Evolutionary conservation across 2,329 filamentous ascomycete genomes (phyloP).

Genomic region (Aspergillus sp.): DNA sequence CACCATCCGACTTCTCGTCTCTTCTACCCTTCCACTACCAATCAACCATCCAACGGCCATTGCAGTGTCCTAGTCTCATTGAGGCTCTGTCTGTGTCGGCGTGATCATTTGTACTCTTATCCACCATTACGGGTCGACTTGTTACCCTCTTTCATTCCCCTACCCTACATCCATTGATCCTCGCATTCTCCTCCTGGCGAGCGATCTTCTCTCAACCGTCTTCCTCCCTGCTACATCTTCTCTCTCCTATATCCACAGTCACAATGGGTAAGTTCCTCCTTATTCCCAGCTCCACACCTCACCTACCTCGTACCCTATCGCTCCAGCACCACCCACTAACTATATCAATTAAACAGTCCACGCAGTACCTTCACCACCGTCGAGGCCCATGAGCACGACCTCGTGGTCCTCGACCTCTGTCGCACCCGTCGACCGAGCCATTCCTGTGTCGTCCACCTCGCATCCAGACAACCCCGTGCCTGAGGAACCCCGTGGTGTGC

Average conservation of each 20-base stretch:
- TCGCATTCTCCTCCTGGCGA: neutral
- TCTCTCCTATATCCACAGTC: neutral
- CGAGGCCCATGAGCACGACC: constrained; percentile 22
- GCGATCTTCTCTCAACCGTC: neutral
- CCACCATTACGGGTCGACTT: constrained; percentile 2
- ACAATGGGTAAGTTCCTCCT: constrained; percentile 8
- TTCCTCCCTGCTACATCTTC: neutral
- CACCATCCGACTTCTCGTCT: constrained; percentile 1
- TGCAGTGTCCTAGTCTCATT: neutral
- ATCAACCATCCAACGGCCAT: neutral
- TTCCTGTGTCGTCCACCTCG: constrained; percentile 41
- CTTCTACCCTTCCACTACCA: constrained; percentile 2
- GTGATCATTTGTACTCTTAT: too few species aligned
- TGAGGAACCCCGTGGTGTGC: constrained; percentile 42
- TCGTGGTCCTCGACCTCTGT: constrained; percentile 20
- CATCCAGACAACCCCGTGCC: constrained; percentile 49
- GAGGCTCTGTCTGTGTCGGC: neutral
- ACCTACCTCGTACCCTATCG: neutral
- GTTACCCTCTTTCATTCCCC: neutral
- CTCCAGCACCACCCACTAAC: neutral
- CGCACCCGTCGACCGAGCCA: constrained; percentile 25
- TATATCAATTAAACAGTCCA: constrained; percentile 22
- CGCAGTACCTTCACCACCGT: constrained; percentile 24
- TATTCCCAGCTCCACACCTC: neutral
- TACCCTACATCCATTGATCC: neutral